These are phyloP conservation scores for Arxiozyma heterogenica DNA, from an alignment of 1,139 yeast genomes.

Conservation along the genomic window DNA sequence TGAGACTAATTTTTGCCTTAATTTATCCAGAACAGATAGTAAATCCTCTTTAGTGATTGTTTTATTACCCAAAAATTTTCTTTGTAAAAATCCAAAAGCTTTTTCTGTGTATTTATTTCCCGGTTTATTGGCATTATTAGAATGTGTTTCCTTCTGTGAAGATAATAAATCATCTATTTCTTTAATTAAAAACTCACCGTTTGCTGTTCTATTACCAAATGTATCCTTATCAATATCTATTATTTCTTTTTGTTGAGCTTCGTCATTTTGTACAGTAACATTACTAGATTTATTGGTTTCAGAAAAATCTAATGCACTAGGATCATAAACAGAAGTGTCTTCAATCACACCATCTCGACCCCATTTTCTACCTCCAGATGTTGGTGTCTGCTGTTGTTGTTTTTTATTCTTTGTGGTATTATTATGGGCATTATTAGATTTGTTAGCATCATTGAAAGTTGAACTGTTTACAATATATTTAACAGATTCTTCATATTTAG, in stretches of 20 bases:
- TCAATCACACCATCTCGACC: slow-evolving; percentile 41
- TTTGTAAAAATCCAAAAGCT: slow-evolving; percentile 45
- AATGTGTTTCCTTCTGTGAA: slow-evolving; percentile 14
- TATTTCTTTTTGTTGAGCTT: slow-evolving; percentile 3
- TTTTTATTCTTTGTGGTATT: slow-evolving; percentile 6
- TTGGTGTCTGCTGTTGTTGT: slow-evolving; percentile 5
- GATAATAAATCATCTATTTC: slow-evolving; percentile 28
- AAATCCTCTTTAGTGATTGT: slow-evolving; percentile 46
- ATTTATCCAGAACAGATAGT: slow-evolving; percentile 42
- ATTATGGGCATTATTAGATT: slow-evolving; percentile 6
- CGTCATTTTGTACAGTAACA: slow-evolving; percentile 9
- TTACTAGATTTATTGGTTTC: slow-evolving; percentile 9
- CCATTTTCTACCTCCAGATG: slow-evolving; percentile 34
- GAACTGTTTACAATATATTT: slow-evolving; percentile 5
- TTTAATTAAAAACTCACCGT: slow-evolving; percentile 29
- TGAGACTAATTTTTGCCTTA: slow-evolving; percentile 44
- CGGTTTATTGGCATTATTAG: slow-evolving; percentile 26
- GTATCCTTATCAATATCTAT: slow-evolving; percentile 34
- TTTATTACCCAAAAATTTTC: slow-evolving; percentile 54
- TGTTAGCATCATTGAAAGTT: slow-evolving; percentile 2
- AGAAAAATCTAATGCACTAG: slow-evolving; percentile 42
- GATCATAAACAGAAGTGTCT: slow-evolving; percentile 33
- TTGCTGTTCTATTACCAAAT: slow-evolving; percentile 37
- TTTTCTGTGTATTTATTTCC: slow-evolving; percentile 24
- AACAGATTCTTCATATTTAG: slow-evolving; percentile 27